A percentile compares a stretch with the other conserved stretches of the same genome.
These are phyloP conservation scores for Wickerhamomyces chambardii DNA, from an alignment of 805 yeast genomes.

Conservation along the genomic window DNA sequence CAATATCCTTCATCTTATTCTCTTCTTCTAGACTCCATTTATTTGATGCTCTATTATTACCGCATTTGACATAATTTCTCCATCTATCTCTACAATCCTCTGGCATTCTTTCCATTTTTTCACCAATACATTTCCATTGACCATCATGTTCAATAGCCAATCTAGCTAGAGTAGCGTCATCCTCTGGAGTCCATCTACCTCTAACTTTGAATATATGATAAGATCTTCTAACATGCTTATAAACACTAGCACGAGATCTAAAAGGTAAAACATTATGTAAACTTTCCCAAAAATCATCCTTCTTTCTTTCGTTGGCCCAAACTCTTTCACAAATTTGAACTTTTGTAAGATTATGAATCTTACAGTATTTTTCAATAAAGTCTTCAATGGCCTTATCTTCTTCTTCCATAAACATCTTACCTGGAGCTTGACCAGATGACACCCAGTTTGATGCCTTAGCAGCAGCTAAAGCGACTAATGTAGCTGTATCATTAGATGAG, in stretches of 20 bases:
- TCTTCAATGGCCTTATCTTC: constrained; percentile 67
- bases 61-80: constrained; percentile 94
- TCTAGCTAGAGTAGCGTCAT: constrained; percentile 58
- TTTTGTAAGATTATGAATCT: constrained; percentile 50
- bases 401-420: constrained; percentile 41
- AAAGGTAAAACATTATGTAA: constrained; percentile 73
- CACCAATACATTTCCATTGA: constrained; percentile 85
- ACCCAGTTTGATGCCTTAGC: constrained; percentile 28
- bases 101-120: constrained; percentile 83
- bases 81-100: constrained; percentile 96
- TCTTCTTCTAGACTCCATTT: constrained; percentile 81
- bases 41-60: constrained; percentile 61
- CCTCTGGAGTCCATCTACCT: constrained; percentile 85
- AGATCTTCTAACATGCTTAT: constrained; percentile 86
- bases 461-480: constrained; percentile 33
- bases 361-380: constrained; percentile 63
- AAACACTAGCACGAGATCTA: constrained; percentile 81
- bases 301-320: constrained; percentile 79
- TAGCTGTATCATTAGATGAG: constrained; percentile 25
- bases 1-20: constrained; percentile 42
- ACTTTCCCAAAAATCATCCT: constrained; percentile 86
- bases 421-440: constrained; percentile 10
- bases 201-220: constrained; percentile 83
- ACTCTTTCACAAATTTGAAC: constrained; percentile 73
- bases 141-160: constrained; percentile 63